Conservation (phyloP, 257 asterid genomes). For the Ehretia macrophylla region DNA sequence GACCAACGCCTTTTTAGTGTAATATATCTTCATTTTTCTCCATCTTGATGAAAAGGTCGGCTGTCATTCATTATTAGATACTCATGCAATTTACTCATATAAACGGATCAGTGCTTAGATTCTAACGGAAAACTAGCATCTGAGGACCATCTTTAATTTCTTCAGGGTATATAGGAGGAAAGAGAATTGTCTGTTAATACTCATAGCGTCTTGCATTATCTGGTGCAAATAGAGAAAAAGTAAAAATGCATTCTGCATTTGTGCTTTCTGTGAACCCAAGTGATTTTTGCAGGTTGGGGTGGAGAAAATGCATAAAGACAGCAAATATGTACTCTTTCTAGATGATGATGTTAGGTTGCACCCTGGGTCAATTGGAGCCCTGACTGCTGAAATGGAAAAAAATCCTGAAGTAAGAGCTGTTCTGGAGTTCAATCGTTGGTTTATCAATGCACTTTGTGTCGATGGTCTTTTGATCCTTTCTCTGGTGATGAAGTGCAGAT, state of each 20-base stretch:
- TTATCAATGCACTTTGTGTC: not conserved
- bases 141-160: no score
- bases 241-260: not conserved
- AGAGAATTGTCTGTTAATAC: no score
- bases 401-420: constrained; percentile 69
- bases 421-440: constrained; percentile 1
- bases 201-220: not conserved
- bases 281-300: constrained; percentile 67
- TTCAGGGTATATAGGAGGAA: no score
- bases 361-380: constrained; percentile 98
- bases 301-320: constrained; percentile 88
- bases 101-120: no score
- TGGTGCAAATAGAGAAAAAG: not conserved
- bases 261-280: not conserved
- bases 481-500: constrained; percentile 51
- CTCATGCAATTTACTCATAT: no score
- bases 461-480: not conserved
- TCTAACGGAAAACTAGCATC: no score
- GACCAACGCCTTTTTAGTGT: not conserved
- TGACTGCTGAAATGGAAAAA: constrained; percentile 88
- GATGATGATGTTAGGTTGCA: constrained; percentile 98
- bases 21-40: no score
- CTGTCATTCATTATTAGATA: no score
- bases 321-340: constrained; percentile 84
- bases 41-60: no score